Evolutionary conservation across 257 asterid species (phyloP).

Genomic region (Solanum verrucosum): DNA sequence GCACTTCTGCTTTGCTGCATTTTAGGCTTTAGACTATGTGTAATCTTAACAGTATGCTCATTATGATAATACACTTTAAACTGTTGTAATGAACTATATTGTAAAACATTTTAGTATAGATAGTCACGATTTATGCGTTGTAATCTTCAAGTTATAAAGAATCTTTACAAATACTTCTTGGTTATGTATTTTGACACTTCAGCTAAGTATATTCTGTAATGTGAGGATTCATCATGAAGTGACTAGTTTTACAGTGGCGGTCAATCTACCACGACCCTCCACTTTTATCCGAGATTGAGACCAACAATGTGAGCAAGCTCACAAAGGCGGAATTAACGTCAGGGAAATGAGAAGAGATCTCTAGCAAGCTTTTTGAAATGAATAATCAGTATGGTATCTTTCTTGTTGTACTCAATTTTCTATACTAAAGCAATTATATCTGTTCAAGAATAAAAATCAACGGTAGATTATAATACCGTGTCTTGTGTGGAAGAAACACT

Average conservation of each 20-base stretch:
- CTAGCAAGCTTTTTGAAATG: background rate
- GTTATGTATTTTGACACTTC: background rate
- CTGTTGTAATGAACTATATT: too few species aligned
- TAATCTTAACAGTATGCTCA: background rate
- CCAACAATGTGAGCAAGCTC: background rate
- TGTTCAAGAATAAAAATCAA: background rate
- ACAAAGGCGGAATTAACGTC: background rate
- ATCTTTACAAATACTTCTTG: too few species aligned
- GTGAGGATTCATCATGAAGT: background rate
- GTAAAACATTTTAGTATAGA: too few species aligned
- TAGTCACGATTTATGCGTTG: too few species aligned
- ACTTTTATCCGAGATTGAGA: background rate
- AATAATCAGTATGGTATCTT: too few species aligned
- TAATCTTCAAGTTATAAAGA: too few species aligned
- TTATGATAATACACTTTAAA: background rate
- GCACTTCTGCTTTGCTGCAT: constrained; percentile 9
- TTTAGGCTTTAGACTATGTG: background rate
- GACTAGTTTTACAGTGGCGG: background rate
- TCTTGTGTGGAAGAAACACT: background rate
- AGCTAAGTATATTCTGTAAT: background rate
- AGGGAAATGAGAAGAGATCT: background rate
- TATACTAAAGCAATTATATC: background rate
- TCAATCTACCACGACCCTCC: background rate
- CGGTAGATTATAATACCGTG: background rate
- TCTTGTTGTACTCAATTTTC: background rate